Base-by-base conservation (phyloP, 495 filamentous ascomycete genomes). In the Trichoderma gamsii region DNA sequence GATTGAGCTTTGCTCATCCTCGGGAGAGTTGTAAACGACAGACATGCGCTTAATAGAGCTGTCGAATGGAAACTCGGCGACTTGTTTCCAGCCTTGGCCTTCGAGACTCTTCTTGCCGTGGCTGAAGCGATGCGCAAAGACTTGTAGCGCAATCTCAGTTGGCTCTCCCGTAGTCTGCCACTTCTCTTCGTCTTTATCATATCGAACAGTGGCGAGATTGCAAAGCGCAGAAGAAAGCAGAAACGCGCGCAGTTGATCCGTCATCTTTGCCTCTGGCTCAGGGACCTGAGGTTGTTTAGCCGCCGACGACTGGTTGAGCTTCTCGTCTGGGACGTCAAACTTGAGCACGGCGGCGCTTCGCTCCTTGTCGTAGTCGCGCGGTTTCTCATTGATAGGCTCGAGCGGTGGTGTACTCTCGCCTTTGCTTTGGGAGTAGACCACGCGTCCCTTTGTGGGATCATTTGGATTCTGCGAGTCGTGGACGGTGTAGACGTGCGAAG, bases 21-120 rank as follows among this genome's bases (percentile, higher is more conserved):
- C 63, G 16, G 73, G 72, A 12, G 68, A 52, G 51, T 83, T 72
- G 74, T 91, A 95, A 46, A 92, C 79, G 66, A 92, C 90, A 29
- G 90, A 89, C 91, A 95, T 95, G 66, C 88, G 85, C 79, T 94
- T 95, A 79, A 95, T 89, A 61, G 81, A 82, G 67, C 87, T 90
- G 74, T 95, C 91, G 68, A 95, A 95, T 7, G 90, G 89, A 71
- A 90, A 93, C 75, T 95, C 91, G 44, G 84, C 85, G 18, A 88
- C 75, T 70, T 91, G 86, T 64, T 84, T 80, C 82, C 90, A 88
- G 16, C 85, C 87, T 3, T 80, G 72, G 2, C 76, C 72, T 51
- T 82, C 79, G 15, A 88, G 75, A 2, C 82, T 71, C 68, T 80
- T 83, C 69, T 84, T 86, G 63, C 86, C 87, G 66, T 79, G 80